A percentile compares a stretch with the other conserved stretches of the same genome.
Evolutionary conservation across 176 grass and related monocot species (phyloP).

Genomic region (Triticum aestivum): IWGSC_CS_RefSeq_v2.1 NC_057794.1:562808481-562808980

Average conservation of each 20-base stretch:
- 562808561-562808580: neutral
- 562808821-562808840: neutral
- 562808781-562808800: neutral
- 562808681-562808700: neutral
- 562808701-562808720: neutral
- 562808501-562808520: neutral
- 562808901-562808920: constrained; percentile 9
- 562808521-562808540: neutral
- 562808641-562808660: neutral
- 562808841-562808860: neutral
- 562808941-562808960: neutral
- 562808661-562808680: neutral
- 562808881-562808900: neutral
- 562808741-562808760: neutral
- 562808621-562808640: neutral
- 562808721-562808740: neutral
- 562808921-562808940: neutral
- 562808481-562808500: neutral
- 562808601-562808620: neutral
- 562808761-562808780: neutral
- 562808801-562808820: neutral
- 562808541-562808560: neutral
- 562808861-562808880: neutral
- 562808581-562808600: neutral
- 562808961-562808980: neutral